These are phyloP conservation scores for Pseudozyma sp. DNA, from an alignment of 1,284 basidiomycete species.

Conservation along the genomic window DNA sequence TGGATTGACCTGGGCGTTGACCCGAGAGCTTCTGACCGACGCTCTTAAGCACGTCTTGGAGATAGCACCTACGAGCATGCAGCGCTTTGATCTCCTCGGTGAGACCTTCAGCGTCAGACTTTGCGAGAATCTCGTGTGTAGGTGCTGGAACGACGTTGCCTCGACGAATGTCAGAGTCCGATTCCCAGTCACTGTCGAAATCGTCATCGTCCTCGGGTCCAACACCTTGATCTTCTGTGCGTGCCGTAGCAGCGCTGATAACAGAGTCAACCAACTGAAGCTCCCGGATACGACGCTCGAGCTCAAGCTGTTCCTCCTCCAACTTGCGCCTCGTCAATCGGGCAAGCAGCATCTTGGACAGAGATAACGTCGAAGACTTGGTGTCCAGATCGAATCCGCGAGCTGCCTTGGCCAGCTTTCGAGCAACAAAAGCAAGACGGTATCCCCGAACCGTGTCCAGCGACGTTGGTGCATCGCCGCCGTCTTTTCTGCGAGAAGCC, in stretches of 20 bases:
- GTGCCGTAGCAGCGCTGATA: conserved; percentile 1
- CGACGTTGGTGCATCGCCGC: conserved; percentile 71
- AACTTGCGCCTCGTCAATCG: conserved; percentile 80
- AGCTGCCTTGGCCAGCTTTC: conserved; percentile 78
- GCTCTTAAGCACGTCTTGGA: conserved; percentile 27
- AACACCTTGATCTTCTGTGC: conserved; percentile 49
- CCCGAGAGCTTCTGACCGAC: conserved; percentile 8
- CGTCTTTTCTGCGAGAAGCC: conserved; percentile 83
- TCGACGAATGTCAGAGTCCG: conserved; percentile 3
- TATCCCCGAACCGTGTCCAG: conserved; percentile 72
- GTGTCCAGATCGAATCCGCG: conserved; percentile 79
- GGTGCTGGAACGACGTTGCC: background rate
- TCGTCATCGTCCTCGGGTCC: conserved; percentile 41
- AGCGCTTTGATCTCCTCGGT: conserved; percentile 74
- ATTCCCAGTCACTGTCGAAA: conserved; percentile 36
- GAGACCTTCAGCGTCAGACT: conserved; percentile 3
- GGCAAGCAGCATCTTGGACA: conserved; percentile 77
- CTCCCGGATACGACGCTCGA: conserved; percentile 72
- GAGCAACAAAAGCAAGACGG: conserved; percentile 79
- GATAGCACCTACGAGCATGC: conserved; percentile 63
- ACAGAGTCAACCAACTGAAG: conserved; percentile 13
- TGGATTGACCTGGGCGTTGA: conserved; percentile 62
- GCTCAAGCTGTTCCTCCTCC: conserved; percentile 72
- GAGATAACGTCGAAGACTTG: conserved; percentile 60
- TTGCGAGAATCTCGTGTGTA: conserved; percentile 1